Base-by-base conservation (phyloP, 495 filamentous ascomycete genomes). In the Neurospora terricola region DNA sequence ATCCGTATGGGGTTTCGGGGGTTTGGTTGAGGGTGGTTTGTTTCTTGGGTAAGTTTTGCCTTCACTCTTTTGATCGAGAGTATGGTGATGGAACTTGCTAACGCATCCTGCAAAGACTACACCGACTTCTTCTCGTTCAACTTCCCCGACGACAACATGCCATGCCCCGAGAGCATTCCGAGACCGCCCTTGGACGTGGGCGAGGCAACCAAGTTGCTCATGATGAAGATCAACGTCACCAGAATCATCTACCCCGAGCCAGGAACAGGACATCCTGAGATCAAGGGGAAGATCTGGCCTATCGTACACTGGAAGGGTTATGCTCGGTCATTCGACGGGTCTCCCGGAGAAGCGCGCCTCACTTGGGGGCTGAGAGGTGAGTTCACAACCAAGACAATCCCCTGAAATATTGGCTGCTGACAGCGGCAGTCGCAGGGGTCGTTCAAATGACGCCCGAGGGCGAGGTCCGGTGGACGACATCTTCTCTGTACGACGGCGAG, bases 381-480 rank as follows among this genome's bases (percentile, higher is more conserved):
- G 75, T 79, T 81, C 84, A 84, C 84, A 1, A 71, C 71, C 76
- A 74, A 1, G 62, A 36, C n/a, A 16, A 45, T 23, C 6, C 54
- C 4, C 3, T n/a, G 30, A 23, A 36, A 70, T 21, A 43, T 70
- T 27, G 18, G 38, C 21, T 54, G 11, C 48, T 70, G 70, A 77
- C 38, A 39, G 12, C 37, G 48, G 54, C 54, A 38, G 73, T 39
- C 40, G 42, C 72, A 86, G 89, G 89, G 0, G 82, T 80, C 9
- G 89, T 88, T 5, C 80, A 85, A 21, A 76, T 88, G 70, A 92
- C 90, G 6, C 84, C 81, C 8, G 84, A 90, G 72, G 89, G 89
- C 14, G 90, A 91, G 74, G 87, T 92, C 18, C 82, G 89, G 37
- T 92, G 90, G 90, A 91, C 88, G 8, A 88, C 86, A 0, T 87